Conservation (phyloP, 2,329 filamentous ascomycete genomes). For the Colletotrichum caudatum region DNA sequence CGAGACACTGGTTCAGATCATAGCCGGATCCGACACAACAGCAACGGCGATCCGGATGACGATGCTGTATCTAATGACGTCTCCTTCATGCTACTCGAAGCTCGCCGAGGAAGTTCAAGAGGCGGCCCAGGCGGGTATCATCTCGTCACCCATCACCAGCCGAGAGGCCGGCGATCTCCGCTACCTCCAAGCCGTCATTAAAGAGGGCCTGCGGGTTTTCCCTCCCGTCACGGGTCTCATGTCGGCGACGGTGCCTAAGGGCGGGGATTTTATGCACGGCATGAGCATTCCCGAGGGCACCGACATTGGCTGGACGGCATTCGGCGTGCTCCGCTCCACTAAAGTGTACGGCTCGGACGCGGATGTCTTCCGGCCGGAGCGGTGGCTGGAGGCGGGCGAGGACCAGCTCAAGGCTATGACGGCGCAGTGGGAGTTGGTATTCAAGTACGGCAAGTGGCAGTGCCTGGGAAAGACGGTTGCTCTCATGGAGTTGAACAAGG, state of each 20-base stretch:
- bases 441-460: slow-evolving; percentile 56
- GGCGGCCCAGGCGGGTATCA: slow-evolving; percentile 43
- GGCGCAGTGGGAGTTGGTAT: slow-evolving; percentile 56
- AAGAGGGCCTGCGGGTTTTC: slow-evolving; percentile 61
- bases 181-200: slow-evolving; percentile 64
- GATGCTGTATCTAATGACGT: slow-evolving; percentile 64
- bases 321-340: slow-evolving; percentile 55
- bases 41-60: slow-evolving; percentile 57
- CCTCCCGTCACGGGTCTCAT: slow-evolving; percentile 57
- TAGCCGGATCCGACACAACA: slow-evolving; percentile 55
- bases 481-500: slow-evolving; percentile 59
- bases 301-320: slow-evolving; percentile 57
- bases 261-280: slow-evolving; percentile 54
- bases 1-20: slow-evolving; percentile 51
- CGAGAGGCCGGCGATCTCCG: slow-evolving; percentile 55
- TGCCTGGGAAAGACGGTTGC: slow-evolving; percentile 62
- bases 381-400: slow-evolving; percentile 58
- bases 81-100: slow-evolving; percentile 58
- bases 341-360: slow-evolving; percentile 55
- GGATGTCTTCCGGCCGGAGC: slow-evolving; percentile 59
- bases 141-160: slow-evolving; percentile 50
- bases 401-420: slow-evolving; percentile 52
- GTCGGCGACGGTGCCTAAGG: slow-evolving; percentile 51
- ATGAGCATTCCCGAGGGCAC: slow-evolving; percentile 60
- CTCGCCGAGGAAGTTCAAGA: slow-evolving; percentile 63